Evolutionary conservation across 768 basidiomycete species (phyloP), one percentile per base, ranked within the genome.

Genomic region (Amanita phalloides): DNA sequence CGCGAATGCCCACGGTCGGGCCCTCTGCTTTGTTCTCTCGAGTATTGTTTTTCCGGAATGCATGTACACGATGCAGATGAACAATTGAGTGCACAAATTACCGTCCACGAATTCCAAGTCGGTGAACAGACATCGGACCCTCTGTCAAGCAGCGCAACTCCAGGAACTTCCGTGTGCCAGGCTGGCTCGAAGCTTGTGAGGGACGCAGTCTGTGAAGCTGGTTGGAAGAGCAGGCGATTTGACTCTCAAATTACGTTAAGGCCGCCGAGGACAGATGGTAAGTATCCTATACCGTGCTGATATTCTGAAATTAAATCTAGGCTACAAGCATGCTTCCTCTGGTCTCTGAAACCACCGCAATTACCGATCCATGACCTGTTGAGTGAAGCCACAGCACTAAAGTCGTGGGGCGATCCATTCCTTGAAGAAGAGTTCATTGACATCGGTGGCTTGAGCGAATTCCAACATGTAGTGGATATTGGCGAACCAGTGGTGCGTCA

Each of bases 401-500:
- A 63, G 33, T 69, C 71, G 44, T 79, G 78, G 78, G 72, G 68
- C 8, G 59, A 60, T 6, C 55, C 60, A 6, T 43, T 61, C 21
- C 53, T 54, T 10, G 60, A 62, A 23, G 65, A 64, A 11, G 75
- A 77, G 42, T 28, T 68, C 28, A 69, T 68, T 46, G 55, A 54
- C 28, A 45, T 76, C 13, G 54, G 60, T 20, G 68, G 70, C 17
- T 62, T 80, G 52, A 70, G 72, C 42, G 74, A 75, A 13, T 80
- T 78, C 49, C 45, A 63, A 39, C 65, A 58, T 23, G 68, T 71
- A 17, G 61, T 71, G 72, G 37, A 48, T 45, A 36, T 41, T 38
- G 47, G 13, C 60, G 8, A 39, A 8, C 14, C 46, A 21, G 11
- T 14, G 6, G 23, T 25, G 33, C 25, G 32, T 30, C 8, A 14